Base-by-base conservation (phyloP, 169 alveolate genomes). In the Theileria equi region DNA sequence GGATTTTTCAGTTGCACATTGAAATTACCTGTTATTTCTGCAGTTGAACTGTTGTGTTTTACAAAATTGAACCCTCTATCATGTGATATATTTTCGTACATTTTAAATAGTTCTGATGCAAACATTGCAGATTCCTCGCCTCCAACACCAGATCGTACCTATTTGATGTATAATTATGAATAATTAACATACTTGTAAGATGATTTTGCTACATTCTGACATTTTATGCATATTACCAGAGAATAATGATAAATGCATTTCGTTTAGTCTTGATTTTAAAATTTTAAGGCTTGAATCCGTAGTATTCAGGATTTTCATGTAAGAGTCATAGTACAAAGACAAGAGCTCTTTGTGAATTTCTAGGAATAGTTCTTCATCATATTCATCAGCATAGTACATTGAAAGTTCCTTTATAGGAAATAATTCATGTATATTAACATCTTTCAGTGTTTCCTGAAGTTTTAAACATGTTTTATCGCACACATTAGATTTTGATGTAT, bases 51-150 rank as follows among this genome's bases (percentile, higher is more conserved):
- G 16, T 25, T 29, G 7, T 21, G 35, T 17, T 13, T 38, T 17
- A 21, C 16, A 21, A 61, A 23, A 23, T 17, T 28, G 6, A 17
- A 62, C 21, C 65, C 65, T 25, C 31, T 66, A 11, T 4, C 4
- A 2, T 61, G 1, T n/a, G 74, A 55, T 2, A 66, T 61, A 41
- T 66, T 61, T n/a, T 25, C 4, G 32, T 66, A 66, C 78, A 61
- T 66, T 13, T 66, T 25, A 44, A 61, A 66, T 23, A 66, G 65
- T 5, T 66, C 80, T 23, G 77, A 2, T 3, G 80, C 79, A 36
- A 66, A 66, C 3, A 28, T 16, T 10, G 8, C 55, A 10, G 78
- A 58, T 40, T 66, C 78, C 1, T 66, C 80, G 1, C 78, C 78
- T 1, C 78, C 78, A 11, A 61, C 59, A 21, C 78, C 78, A n/a